A percentile compares a stretch with the other conserved stretches of the same genome.
phyloP scores from a whole-genome alignment of 805 yeast species.

The Ogataea trehalophila region DNA sequence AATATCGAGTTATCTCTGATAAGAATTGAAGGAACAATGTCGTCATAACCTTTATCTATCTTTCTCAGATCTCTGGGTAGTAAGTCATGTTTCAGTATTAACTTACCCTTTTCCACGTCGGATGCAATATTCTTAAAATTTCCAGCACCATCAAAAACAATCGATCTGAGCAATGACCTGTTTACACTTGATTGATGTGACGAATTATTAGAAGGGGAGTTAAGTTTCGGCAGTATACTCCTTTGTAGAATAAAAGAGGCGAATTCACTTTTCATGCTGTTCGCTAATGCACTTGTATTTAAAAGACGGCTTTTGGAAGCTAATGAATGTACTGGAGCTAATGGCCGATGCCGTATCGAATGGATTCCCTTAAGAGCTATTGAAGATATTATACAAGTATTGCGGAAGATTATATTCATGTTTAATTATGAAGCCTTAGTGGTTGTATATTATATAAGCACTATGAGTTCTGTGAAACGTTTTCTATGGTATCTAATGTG shows the following conservation, averaged over 20 bases:
- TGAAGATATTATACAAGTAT: no score
- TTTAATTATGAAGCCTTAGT: no score
- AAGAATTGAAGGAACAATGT: slow-evolving; percentile 54
- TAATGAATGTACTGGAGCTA: not conserved
- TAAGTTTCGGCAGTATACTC: slow-evolving; percentile 21
- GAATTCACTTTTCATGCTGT: slow-evolving; percentile 6
- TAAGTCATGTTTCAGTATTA: slow-evolving; percentile 41
- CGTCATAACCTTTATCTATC: slow-evolving; percentile 41
- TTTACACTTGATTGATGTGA: not conserved
- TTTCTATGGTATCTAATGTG: not conserved
- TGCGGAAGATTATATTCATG: no score
- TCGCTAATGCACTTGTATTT: no score
- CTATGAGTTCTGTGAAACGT: not conserved
- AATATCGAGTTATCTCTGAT: slow-evolving; percentile 43
- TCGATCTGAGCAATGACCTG: slow-evolving; percentile 33
- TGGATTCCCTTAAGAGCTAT: not conserved
- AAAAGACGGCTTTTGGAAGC: not conserved
- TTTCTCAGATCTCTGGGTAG: slow-evolving; percentile 52
- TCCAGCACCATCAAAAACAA: slow-evolving; percentile 45
- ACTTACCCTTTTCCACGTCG: slow-evolving; percentile 38
- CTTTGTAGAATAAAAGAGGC: slow-evolving; percentile 22
- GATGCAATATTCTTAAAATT: slow-evolving; percentile 40
- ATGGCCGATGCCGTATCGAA: not conserved
- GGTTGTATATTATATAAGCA: not conserved
- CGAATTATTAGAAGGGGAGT: slow-evolving; percentile 3